Conservation (phyloP, 2,329 filamentous ascomycete species). For the Clarireedia monteithiana region DNA sequence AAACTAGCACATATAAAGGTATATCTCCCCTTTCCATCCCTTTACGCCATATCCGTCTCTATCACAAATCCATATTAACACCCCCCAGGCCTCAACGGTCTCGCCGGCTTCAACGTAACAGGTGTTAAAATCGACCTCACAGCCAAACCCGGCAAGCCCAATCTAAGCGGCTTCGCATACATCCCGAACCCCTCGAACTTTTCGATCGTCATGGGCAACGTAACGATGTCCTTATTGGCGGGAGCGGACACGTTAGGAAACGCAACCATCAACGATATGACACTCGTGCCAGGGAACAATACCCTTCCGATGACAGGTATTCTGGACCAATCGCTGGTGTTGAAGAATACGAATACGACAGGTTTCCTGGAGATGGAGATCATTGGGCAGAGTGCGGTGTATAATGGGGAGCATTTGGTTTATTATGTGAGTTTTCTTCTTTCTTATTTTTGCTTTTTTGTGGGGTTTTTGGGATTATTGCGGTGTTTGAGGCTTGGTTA, state of each 20-base stretch:
- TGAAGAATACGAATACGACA: conserved; percentile 26
- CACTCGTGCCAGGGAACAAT: conserved; percentile 47
- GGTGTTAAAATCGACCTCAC: conserved; percentile 38
- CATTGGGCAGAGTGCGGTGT: conserved; percentile 39
- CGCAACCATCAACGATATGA: conserved; percentile 41
- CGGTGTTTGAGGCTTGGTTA: background rate
- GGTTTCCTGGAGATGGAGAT: conserved; percentile 44
- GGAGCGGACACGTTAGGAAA: conserved; percentile 39
- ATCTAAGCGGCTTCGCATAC: conserved; percentile 44
- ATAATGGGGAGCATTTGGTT: conserved; percentile 39
- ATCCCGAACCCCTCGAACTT: conserved; percentile 55
- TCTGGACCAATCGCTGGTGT: conserved; percentile 35
- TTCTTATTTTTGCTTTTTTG: background rate
- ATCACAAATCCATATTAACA: background rate
- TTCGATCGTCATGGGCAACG: conserved; percentile 48
- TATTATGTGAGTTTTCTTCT: conserved; percentile 37
- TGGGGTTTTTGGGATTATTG: background rate
- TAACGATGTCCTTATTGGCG: conserved; percentile 43
- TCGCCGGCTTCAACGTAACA: conserved; percentile 43
- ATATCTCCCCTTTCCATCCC: background rate
- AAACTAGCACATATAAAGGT: conserved; percentile 51
- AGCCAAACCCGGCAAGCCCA: conserved; percentile 37
- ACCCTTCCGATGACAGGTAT: conserved; percentile 39
- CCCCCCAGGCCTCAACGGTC: conserved; percentile 46
- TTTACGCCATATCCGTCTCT: background rate